Percentiles rank a stretch among this genome's conserved stretches.
Evolutionary conservation across 495 filamentous ascomycete genomes (phyloP).

Genomic region (Umbilicaria muhlenbergii): DNA sequence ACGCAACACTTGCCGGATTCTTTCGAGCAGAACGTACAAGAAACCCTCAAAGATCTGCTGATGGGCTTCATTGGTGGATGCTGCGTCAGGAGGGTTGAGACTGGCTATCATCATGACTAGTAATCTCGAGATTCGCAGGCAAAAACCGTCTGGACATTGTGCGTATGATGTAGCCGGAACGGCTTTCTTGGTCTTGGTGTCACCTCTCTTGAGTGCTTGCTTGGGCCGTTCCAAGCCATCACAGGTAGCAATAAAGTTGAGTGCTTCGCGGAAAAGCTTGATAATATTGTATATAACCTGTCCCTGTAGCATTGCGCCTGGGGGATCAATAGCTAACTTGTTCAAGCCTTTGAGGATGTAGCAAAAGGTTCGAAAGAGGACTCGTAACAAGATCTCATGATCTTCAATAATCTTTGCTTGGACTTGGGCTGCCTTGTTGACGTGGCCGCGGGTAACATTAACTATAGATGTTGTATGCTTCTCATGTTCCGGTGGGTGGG

Average conservation of each 20-base stretch:
- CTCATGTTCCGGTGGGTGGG: no score
- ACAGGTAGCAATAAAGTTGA: slow-evolving; percentile 8
- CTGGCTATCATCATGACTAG: no score
- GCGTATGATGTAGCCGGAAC: neutral
- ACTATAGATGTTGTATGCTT: neutral
- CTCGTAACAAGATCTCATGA: slow-evolving; percentile 5
- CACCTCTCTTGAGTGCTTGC: no score
- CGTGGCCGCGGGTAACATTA: slow-evolving; percentile 1
- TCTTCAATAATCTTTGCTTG: slow-evolving; percentile 1
- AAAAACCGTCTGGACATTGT: neutral
- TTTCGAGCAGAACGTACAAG: slow-evolving; percentile 20
- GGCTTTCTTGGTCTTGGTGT: no score
- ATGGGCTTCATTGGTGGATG: no score
- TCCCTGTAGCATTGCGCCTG: slow-evolving; percentile 6
- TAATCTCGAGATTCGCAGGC: no score
- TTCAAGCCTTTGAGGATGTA: slow-evolving; percentile 14
- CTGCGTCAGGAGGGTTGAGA: no score
- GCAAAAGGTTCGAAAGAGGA: neutral
- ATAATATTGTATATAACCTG: slow-evolving; percentile 26
- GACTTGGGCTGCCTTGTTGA: slow-evolving; percentile 1
- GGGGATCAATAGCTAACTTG: slow-evolving; percentile 15
- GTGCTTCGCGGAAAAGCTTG: slow-evolving; percentile 15
- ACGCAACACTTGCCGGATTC: slow-evolving; percentile 24
- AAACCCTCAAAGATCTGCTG: slow-evolving; percentile 24
- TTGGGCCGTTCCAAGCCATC: no score